phyloP scores from a whole-genome alignment of 2,329 filamentous ascomycete genomes.

The Fusarium tjaetaba region DNA sequence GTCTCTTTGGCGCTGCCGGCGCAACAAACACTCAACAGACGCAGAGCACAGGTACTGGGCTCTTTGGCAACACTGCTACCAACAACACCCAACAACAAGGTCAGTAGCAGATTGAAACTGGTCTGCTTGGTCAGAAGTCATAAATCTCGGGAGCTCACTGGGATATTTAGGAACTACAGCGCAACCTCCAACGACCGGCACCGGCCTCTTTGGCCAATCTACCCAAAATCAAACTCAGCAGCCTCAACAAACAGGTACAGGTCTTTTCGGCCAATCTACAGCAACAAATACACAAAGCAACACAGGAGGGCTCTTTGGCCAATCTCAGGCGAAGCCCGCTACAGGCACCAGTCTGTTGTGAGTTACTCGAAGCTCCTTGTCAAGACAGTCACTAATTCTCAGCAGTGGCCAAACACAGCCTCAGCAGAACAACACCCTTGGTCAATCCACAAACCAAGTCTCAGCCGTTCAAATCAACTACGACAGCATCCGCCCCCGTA shows the following conservation, averaged over 20 bases:
- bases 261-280: constrained; percentile 45
- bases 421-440: constrained; percentile 38
- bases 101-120: constrained; percentile 23
- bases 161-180: constrained; percentile 25
- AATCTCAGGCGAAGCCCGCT: constrained; percentile 48
- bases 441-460: constrained; percentile 60
- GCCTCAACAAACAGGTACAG: constrained; percentile 41
- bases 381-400: constrained; percentile 26
- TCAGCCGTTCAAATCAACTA: constrained; percentile 83
- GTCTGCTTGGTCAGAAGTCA: constrained; percentile 28
- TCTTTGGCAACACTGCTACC: constrained; percentile 46
- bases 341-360: constrained; percentile 47
- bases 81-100: constrained; percentile 40
- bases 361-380: not conserved
- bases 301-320: constrained; percentile 48
- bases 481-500: constrained; percentile 82
- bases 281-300: constrained; percentile 36
- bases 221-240: constrained; percentile 27
- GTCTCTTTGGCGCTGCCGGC: constrained; percentile 47
- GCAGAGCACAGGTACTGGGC: constrained; percentile 37
- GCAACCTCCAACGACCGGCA: constrained; percentile 24
- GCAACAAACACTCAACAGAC: constrained; percentile 44
- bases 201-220: constrained; percentile 43
- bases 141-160: constrained; percentile 34
- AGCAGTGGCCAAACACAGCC: constrained; percentile 46